Evolutionary conservation across 768 basidiomycete species (phyloP).

Genomic region (Kwoniella dejecticola): DNA sequence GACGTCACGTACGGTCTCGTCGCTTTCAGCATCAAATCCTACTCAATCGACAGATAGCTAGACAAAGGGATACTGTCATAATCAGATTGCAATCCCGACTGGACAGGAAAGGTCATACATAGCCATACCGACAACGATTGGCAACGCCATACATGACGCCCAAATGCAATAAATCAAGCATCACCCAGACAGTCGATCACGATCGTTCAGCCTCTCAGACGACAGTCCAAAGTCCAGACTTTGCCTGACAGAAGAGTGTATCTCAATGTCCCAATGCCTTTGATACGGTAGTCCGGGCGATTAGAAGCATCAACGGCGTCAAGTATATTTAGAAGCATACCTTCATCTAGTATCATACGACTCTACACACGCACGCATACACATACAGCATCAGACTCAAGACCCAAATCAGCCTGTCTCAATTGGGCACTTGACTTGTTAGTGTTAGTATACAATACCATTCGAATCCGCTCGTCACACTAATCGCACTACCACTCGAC

Average conservation of each 20-base stretch:
- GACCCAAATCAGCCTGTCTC: too few species aligned
- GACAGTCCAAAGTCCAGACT: not conserved
- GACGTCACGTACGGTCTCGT: constrained; percentile 7
- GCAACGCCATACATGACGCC: too few species aligned
- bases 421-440: too few species aligned
- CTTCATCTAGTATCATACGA: too few species aligned
- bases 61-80: not conserved
- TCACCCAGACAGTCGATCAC: not conserved
- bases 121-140: too few species aligned
- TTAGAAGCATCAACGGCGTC: too few species aligned
- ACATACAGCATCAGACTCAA: too few species aligned
- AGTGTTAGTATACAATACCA: too few species aligned
- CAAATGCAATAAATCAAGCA: too few species aligned
- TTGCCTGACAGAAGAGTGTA: not conserved
- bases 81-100: not conserved
- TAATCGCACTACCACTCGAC: not conserved
- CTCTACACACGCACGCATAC: too few species aligned
- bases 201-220: not conserved
- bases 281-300: not conserved
- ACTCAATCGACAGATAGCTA: not conserved
- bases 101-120: not conserved
- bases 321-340: too few species aligned
- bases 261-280: not conserved
- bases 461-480: not conserved
- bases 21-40: too few species aligned